Evolutionary conservation across 768 basidiomycete genomes (phyloP).

Genomic region (Mycena galopus): DNA sequence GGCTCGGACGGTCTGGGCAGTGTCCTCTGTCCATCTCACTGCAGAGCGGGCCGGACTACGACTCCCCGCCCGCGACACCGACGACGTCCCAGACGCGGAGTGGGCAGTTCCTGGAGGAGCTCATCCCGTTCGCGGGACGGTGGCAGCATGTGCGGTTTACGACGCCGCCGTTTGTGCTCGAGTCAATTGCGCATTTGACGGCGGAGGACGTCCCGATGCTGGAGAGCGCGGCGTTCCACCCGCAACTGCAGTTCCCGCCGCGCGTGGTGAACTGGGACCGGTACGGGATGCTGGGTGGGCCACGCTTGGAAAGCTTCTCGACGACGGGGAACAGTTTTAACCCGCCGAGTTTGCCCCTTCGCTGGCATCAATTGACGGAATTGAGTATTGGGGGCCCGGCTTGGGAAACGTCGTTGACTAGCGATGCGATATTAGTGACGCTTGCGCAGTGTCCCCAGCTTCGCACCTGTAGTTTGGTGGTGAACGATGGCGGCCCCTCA

Average conservation of each 20-base stretch:
- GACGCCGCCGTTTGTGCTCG: neutral
- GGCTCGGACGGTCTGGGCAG: neutral
- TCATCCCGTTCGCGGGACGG: neutral
- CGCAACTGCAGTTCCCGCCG: neutral
- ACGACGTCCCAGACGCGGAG: neutral
- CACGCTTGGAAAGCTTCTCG: neutral
- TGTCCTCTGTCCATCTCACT: conserved; percentile 18
- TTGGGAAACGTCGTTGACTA: neutral
- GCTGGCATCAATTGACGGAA: neutral
- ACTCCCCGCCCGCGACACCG: neutral
- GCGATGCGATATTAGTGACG: neutral
- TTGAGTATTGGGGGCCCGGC: neutral
- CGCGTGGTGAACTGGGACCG: neutral
- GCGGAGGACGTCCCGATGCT: neutral
- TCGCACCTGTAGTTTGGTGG: neutral
- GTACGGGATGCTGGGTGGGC: neutral
- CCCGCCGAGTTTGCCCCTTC: neutral
- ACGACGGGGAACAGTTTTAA: neutral
- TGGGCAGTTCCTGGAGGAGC: neutral
- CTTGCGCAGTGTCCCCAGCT: neutral
- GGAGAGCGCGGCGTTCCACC: neutral
- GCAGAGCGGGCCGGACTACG: neutral
- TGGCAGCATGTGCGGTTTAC: conserved; percentile 1
- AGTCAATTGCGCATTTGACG: neutral
- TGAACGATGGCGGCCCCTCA: neutral